Base-by-base conservation (phyloP, 148 eudicot species). In the Nepenthes mirabilis region DNA sequence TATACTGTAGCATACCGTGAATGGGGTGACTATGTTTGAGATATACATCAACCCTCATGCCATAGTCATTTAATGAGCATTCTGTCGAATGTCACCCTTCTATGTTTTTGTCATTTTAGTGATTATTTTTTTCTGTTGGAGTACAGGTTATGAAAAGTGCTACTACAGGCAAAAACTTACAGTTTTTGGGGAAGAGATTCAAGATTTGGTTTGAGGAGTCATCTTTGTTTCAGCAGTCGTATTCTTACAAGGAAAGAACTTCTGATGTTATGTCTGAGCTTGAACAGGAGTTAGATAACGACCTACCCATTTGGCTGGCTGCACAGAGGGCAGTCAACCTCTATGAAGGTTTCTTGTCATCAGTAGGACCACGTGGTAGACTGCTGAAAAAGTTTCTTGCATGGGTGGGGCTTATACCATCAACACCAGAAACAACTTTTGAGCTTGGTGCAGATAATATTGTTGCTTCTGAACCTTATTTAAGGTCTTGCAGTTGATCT, bases 281-380 rank as follows among this genome's bases (percentile, higher is more conserved):
- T 65, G 86, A 81, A 57, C 70, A 69, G 7, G 54, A 72, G 60
- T 69, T 74, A 12, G 76, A 78, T 52, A 60, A 23, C 60, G 83
- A 82, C 47, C 71, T 85, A 59, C 91, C 95, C 62, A 81, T 91
- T 55, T 85, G 90, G 90, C 70, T 81, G 61, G 97, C 96, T 52
- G 95, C 97, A 60, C 86, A 91, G 59, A 83, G 75, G 77, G 97
- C 97, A 62, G 93, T 88, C 53, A 79, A 76, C 76, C 97, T 90
- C 58, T 91, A 91, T 65, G 97, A 91, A 80, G 95, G 93, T 58
- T 73, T 83, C 66, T 77, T 91, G 37, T 91, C 97, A 72, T 65
- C 85, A 47, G 71, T 74, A 69, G 97, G 97, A 58, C 97, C 97
- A 58, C 90, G 97, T 47, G 73, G 85, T 70, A 81, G 88, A 78